These are phyloP conservation scores for Maudiozyma barnettii DNA, from an alignment of 805 yeast species.

Conservation along the genomic window DNA sequence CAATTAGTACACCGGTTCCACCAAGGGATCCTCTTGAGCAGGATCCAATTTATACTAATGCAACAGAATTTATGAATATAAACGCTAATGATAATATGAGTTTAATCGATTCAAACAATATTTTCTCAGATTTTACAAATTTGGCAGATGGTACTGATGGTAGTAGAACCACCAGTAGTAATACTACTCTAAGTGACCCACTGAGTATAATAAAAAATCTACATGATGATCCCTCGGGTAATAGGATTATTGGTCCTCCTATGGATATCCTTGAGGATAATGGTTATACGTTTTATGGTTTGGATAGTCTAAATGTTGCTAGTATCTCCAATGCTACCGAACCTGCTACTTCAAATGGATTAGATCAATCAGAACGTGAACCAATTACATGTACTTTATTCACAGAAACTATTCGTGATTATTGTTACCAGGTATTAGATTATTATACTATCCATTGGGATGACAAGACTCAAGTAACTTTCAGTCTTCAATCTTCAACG, in stretches of 20 bases:
- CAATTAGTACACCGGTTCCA: background rate
- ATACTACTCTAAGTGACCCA: background rate
- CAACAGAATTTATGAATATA: background rate
- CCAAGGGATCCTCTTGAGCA: background rate
- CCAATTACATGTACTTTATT: slow-evolving; percentile 12
- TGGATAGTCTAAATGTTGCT: slow-evolving; percentile 15
- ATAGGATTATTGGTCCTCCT: background rate
- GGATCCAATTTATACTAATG: background rate
- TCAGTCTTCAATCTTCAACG: slow-evolving; percentile 5
- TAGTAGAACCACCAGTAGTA: background rate
- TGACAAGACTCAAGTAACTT: background rate
- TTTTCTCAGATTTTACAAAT: slow-evolving; percentile 9
- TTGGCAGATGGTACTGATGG: slow-evolving; percentile 3
- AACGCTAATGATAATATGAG: background rate
- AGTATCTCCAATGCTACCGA: slow-evolving; percentile 21
- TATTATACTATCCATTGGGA: slow-evolving; percentile 12
- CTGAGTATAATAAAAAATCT: background rate
- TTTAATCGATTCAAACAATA: slow-evolving; percentile 7
- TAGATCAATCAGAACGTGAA: background rate
- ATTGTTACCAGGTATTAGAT: slow-evolving; percentile 18
- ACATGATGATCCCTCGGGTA: background rate
- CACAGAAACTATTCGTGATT: slow-evolving; percentile 16
- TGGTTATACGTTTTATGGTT: slow-evolving; percentile 20
- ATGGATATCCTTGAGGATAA: background rate
- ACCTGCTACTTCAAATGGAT: slow-evolving; percentile 7